A percentile compares a stretch with the other conserved stretches of the same genome.
Evolutionary conservation across 2,329 filamentous ascomycete species (phyloP).

Genomic region (Colletotrichum tofieldiae): DNA sequence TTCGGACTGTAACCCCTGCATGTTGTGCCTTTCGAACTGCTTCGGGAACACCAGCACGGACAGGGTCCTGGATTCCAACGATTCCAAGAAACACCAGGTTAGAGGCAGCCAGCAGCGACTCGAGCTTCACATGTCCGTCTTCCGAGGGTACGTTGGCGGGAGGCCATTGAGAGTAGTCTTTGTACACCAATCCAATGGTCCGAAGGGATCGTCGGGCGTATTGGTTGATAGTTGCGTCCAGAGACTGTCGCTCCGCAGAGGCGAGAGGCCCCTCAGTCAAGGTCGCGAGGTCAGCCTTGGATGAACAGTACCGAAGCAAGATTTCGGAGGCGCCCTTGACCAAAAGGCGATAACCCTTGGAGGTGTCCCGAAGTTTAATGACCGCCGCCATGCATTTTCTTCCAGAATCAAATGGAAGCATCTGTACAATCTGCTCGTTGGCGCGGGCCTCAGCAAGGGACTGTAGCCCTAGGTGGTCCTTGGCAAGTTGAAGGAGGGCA

Average conservation of each 20-base stretch:
- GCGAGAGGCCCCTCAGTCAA: slow-evolving; percentile 15
- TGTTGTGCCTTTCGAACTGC: slow-evolving; percentile 74
- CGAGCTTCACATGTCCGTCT: slow-evolving; percentile 66
- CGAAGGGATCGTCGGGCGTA: slow-evolving; percentile 58
- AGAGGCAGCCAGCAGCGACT: slow-evolving; percentile 26
- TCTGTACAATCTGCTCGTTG: slow-evolving; percentile 66
- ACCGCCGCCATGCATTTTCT: slow-evolving; percentile 81
- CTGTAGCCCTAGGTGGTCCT: slow-evolving; percentile 76
- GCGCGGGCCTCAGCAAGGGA: slow-evolving; percentile 74
- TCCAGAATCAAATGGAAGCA: slow-evolving; percentile 54
- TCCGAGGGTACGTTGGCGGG: slow-evolving; percentile 72
- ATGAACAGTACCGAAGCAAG: slow-evolving; percentile 59
- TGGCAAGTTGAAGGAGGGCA: slow-evolving; percentile 79
- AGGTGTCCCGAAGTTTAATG: slow-evolving; percentile 63
- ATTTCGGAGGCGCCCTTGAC: slow-evolving; percentile 69
- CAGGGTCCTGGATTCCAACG: slow-evolving; percentile 78
- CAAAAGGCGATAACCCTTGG: slow-evolving; percentile 70
- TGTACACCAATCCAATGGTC: slow-evolving; percentile 58
- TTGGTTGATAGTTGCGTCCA: slow-evolving; percentile 51
- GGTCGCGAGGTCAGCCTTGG: slow-evolving; percentile 48
- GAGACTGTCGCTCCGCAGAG: slow-evolving; percentile 1
- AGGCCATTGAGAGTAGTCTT: slow-evolving; percentile 46
- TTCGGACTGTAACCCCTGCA: slow-evolving; percentile 77
- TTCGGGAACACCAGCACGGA: slow-evolving; percentile 73
- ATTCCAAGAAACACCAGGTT: slow-evolving; percentile 59